These are phyloP conservation scores for Podochytrium sp. DNA, from an alignment of 192 early-diverging fungal species.

Conservation along the genomic window DNA sequence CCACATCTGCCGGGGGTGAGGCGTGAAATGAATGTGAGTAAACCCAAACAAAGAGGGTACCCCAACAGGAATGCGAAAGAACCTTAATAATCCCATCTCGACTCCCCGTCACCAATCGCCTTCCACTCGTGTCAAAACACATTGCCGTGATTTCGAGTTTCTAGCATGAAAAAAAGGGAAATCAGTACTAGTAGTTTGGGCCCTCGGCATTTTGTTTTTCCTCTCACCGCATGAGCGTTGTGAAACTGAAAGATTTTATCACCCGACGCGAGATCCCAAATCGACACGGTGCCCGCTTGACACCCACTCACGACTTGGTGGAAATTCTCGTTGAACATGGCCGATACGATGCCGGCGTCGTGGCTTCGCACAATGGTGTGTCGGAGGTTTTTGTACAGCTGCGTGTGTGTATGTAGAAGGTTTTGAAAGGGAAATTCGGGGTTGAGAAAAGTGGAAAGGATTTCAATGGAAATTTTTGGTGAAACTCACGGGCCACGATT, in stretches of 20 bases:
- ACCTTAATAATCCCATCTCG: constrained; percentile 61
- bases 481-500: constrained; percentile 51
- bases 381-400: constrained; percentile 53
- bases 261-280: constrained; percentile 61
- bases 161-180: constrained; percentile 29
- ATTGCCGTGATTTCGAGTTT: constrained; percentile 65
- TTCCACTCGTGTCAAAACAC: constrained; percentile 61
- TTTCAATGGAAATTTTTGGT: not conserved
- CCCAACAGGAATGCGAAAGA: not conserved
- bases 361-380: constrained; percentile 50
- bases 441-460: not conserved
- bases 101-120: constrained; percentile 64
- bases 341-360: constrained; percentile 54
- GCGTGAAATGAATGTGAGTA: not conserved
- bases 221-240: constrained; percentile 58
- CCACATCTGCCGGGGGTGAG: constrained; percentile 55
- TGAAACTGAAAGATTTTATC: constrained; percentile 65
- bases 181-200: not conserved
- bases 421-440: not conserved
- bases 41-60: not conserved
- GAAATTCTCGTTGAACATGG: constrained; percentile 66
- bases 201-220: not conserved
- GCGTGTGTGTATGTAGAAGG: not conserved
- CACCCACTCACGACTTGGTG: constrained; percentile 62
- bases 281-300: constrained; percentile 55